phyloP scores from a whole-genome alignment of 1,139 yeast genomes.

The Yamadazyma atlantica region DNA sequence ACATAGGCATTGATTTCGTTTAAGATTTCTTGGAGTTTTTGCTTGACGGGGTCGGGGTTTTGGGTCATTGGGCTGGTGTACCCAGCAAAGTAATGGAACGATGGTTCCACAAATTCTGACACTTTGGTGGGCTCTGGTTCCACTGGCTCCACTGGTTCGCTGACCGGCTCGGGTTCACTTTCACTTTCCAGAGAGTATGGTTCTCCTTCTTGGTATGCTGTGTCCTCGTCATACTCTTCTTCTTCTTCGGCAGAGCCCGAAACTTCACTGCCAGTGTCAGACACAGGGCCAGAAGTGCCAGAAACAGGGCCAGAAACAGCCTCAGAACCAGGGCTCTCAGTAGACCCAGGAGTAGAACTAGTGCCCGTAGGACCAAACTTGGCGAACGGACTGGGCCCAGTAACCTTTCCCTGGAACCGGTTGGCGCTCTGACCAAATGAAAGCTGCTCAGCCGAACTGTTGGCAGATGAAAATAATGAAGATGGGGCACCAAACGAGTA shows the following conservation, averaged over 20 bases:
- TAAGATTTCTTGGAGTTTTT: conserved; percentile 17
- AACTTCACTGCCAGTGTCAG: too few relatives aligned
- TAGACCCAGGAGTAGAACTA: neutral
- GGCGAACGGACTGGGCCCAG: conserved; percentile 13
- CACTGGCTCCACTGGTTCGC: neutral
- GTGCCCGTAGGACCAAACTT: too few relatives aligned
- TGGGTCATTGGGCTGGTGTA: conserved; percentile 4
- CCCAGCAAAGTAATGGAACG: conserved; percentile 9
- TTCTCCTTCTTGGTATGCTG: conserved; percentile 6
- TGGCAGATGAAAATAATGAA: neutral
- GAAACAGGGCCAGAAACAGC: too few relatives aligned
- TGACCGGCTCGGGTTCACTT: conserved; percentile 12
- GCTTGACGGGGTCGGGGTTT: too few relatives aligned
- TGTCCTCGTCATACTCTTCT: conserved; percentile 7
- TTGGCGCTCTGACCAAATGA: neutral
- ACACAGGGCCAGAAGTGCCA: too few relatives aligned
- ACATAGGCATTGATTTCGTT: conserved; percentile 19
- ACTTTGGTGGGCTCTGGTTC: too few relatives aligned
- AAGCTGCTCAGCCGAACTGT: conserved; percentile 1
- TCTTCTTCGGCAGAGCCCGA: too few relatives aligned
- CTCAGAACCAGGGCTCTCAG: neutral
- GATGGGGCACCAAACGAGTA: conserved; percentile 2
- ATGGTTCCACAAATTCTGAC: neutral
- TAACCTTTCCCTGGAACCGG: neutral
- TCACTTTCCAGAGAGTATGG: conserved; percentile 5